These are phyloP conservation scores for Nothomitra cinnamomea DNA, from an alignment of 2,329 filamentous ascomycete species.

Conservation along the genomic window DNA sequence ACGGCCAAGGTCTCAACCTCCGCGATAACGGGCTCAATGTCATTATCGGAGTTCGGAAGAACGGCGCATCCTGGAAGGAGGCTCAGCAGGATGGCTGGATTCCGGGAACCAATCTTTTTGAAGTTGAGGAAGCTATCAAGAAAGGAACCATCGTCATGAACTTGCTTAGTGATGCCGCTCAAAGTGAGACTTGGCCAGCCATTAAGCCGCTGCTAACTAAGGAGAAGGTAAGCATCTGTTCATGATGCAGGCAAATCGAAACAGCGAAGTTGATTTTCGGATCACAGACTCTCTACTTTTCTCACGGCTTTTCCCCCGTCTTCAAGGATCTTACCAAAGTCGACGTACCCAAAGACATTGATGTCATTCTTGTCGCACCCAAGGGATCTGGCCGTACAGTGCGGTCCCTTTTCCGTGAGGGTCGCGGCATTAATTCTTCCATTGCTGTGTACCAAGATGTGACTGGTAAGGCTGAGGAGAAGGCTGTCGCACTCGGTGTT, in stretches of 20 bases:
- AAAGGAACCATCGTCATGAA: slow-evolving; percentile 97
- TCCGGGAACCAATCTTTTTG: slow-evolving; percentile 96
- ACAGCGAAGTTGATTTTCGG: slow-evolving; percentile 12
- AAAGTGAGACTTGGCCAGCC: slow-evolving; percentile 95
- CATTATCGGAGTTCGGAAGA: slow-evolving; percentile 96
- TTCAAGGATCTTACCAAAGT: slow-evolving; percentile 99
- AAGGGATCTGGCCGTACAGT: slow-evolving; percentile 99
- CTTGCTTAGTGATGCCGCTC: slow-evolving; percentile 90
- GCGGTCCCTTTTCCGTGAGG: slow-evolving; percentile 96
- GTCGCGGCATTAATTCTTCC: slow-evolving; percentile 98
- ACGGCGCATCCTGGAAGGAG: slow-evolving; percentile 96
- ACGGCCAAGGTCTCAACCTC: slow-evolving; percentile 98
- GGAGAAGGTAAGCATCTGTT: slow-evolving; percentile 59
- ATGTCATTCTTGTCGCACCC: slow-evolving; percentile 98
- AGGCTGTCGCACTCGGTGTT: slow-evolving; percentile 89
- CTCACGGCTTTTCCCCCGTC: slow-evolving; percentile 98
- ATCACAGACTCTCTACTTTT: slow-evolving; percentile 91
- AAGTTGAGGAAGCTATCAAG: slow-evolving; percentile 88
- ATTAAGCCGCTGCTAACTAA: slow-evolving; percentile 97
- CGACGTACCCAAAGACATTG: slow-evolving; percentile 85
- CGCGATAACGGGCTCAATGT: slow-evolving; percentile 99
- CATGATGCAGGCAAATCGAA: neutral
- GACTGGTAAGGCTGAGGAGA: slow-evolving; percentile 94
- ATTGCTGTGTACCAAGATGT: slow-evolving; percentile 98
- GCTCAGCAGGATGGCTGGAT: slow-evolving; percentile 95